Conservation (phyloP, 495 filamentous ascomycete genomes). For the Tuber brumale region DNA sequence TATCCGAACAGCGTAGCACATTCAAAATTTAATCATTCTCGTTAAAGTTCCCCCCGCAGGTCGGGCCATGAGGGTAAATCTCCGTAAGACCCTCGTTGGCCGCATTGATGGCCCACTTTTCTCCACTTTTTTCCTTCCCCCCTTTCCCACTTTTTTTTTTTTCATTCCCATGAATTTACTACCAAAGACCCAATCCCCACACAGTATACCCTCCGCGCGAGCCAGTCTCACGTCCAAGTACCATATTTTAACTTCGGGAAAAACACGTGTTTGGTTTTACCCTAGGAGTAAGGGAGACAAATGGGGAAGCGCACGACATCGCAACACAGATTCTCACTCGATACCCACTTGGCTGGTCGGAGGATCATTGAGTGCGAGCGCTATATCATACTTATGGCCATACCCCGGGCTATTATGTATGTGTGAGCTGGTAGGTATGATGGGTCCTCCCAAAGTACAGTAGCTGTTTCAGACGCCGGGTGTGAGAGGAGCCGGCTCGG, state of each 20-base stretch:
- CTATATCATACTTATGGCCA: not conserved
- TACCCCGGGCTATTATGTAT: not conserved
- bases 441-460: not conserved
- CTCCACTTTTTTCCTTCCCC: not conserved
- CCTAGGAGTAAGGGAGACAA: not conserved
- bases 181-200: not conserved
- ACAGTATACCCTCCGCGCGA: not conserved
- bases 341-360: not conserved
- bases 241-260: not conserved
- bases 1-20: not conserved
- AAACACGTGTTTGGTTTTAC: not conserved
- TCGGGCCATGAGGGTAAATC: not conserved
- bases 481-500: not conserved
- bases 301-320: not conserved
- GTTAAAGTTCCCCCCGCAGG: not conserved
- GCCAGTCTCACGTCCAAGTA: not conserved
- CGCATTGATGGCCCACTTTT: not conserved
- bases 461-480: not conserved
- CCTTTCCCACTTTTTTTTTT: not conserved
- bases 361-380: not conserved
- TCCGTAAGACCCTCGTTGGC: not conserved
- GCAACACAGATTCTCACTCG: constrained; percentile 1
- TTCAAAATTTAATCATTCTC: not conserved
- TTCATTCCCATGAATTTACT: not conserved
- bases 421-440: not conserved